Evolutionary conservation across 148 eudicot genomes (phyloP).

Genomic region (Rhododendron simsii): DNA sequence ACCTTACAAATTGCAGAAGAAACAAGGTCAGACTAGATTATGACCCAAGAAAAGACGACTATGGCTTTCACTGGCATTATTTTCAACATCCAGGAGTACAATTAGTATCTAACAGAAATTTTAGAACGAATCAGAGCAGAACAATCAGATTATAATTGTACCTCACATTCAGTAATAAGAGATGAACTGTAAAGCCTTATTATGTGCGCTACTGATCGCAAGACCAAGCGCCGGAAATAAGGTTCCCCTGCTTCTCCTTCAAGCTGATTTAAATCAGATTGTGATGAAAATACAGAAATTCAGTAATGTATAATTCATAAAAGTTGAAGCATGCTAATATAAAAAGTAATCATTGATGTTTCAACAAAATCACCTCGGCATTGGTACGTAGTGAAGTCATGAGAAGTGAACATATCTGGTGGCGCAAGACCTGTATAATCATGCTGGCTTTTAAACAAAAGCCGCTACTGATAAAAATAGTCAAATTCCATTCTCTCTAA

Average conservation of each 20-base stretch:
- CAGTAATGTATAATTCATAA: not conserved
- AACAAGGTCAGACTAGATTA: not conserved
- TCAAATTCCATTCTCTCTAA: not conserved
- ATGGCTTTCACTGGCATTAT: not conserved
- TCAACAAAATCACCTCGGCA: constrained; percentile 63
- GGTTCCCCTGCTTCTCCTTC: constrained; percentile 99
- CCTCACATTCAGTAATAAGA: constrained; percentile 93
- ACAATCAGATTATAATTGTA: constrained; percentile 17
- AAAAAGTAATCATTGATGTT: not conserved
- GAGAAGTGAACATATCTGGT: constrained; percentile 93
- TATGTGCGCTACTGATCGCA: constrained; percentile 92
- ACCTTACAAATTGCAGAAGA: not conserved
- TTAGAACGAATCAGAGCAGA: not conserved
- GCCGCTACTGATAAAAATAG: constrained; percentile 1
- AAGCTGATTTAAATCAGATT: constrained; percentile 40
- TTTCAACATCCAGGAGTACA: not conserved
- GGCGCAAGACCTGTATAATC: constrained; percentile 79
- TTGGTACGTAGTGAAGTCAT: constrained; percentile 98
- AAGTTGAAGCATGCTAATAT: not conserved
- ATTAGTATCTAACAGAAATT: not conserved
- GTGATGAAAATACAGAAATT: constrained; percentile 7
- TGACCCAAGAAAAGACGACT: not conserved
- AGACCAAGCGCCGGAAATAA: constrained; percentile 88
- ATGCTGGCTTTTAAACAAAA: constrained; percentile 19
- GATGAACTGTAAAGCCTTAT: constrained; percentile 91